These are phyloP conservation scores for Talaromyces pinophilus DNA, from an alignment of 2,329 filamentous ascomycete genomes.

Conservation along the genomic window DNA sequence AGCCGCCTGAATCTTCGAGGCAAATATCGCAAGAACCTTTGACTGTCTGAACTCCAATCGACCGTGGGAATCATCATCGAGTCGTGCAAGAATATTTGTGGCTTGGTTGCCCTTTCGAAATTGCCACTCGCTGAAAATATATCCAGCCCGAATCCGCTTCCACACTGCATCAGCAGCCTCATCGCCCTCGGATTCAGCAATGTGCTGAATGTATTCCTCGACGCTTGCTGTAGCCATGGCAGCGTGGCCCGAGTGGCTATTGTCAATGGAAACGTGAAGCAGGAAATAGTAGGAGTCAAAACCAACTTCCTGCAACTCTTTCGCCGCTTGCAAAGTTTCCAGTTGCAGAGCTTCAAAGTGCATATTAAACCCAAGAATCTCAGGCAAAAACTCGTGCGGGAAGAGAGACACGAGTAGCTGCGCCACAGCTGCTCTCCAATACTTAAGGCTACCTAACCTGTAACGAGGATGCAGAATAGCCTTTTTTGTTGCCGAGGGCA, in stretches of 20 bases:
- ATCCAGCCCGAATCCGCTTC: constrained; percentile 49
- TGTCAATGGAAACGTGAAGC: constrained; percentile 56
- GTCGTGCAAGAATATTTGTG: constrained; percentile 8
- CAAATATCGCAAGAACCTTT: constrained; percentile 38
- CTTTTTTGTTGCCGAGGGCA: constrained; percentile 37
- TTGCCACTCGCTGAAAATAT: constrained; percentile 36
- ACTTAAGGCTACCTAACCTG: constrained; percentile 10
- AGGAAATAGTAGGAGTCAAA: constrained; percentile 52
- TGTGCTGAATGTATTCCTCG: constrained; percentile 40
- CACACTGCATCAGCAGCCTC: constrained; percentile 38
- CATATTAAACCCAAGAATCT: constrained; percentile 56
- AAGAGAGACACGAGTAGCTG: constrained; percentile 54
- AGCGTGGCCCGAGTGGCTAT: constrained; percentile 51
- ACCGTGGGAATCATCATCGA: constrained; percentile 2
- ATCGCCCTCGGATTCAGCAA: constrained; percentile 31
- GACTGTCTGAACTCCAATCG: constrained; percentile 22
- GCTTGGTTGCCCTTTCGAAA: constrained; percentile 20
- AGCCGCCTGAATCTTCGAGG: constrained; percentile 42
- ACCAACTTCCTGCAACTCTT: constrained; percentile 49
- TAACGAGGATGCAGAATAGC: constrained; percentile 28
- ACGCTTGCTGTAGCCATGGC: constrained; percentile 50
- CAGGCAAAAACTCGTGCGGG: constrained; percentile 52
- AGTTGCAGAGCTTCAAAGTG: constrained; percentile 49
- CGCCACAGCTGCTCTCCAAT: constrained; percentile 49
- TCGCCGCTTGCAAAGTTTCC: constrained; percentile 43